Evolutionary conservation across 192 early-diverging fungal genomes (phyloP).

Genomic region (Umbelopsis sp.): DNA sequence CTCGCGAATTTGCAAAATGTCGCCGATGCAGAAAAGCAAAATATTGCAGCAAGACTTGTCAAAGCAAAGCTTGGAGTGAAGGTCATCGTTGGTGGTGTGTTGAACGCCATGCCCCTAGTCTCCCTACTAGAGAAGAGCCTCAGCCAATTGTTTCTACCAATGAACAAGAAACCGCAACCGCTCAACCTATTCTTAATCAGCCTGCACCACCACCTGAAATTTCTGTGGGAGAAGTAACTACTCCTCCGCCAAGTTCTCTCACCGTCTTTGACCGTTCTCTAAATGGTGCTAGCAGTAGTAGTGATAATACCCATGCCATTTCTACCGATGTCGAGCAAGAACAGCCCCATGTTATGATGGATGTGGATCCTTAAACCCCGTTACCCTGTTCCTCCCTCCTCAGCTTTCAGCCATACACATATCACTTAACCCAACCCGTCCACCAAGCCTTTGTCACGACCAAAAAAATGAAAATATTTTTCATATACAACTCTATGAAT

Average conservation of each 20-base stretch:
- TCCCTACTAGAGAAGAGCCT: constrained; percentile 1
- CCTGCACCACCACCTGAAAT: constrained; percentile 8
- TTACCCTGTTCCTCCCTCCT: background rate
- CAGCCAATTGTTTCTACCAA: background rate
- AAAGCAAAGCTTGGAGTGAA: constrained; percentile 75
- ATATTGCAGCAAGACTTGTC: constrained; percentile 82
- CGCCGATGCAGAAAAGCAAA: constrained; percentile 84
- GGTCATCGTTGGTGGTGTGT: constrained; percentile 84
- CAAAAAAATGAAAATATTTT: background rate
- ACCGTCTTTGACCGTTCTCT: constrained; percentile 8
- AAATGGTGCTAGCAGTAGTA: constrained; percentile 11
- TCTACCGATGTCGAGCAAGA: constrained; percentile 3
- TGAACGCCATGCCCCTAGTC: constrained; percentile 38
- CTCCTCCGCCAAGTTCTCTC: constrained; percentile 9
- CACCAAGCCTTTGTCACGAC: background rate
- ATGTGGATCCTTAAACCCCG: constrained; percentile 11
- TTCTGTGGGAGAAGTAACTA: background rate
- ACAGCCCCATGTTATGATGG: constrained; percentile 14
- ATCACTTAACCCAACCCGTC: too few relatives aligned
- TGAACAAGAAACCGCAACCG: background rate
- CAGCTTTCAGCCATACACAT: too few relatives aligned
- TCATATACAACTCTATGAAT: background rate
- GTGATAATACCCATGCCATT: constrained; percentile 2
- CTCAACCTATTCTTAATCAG: constrained; percentile 2
- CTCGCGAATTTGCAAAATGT: constrained; percentile 85